These are phyloP conservation scores for Crithidia bombi DNA, from an alignment of 208 protist genomes.

Conservation along the genomic window DNA sequence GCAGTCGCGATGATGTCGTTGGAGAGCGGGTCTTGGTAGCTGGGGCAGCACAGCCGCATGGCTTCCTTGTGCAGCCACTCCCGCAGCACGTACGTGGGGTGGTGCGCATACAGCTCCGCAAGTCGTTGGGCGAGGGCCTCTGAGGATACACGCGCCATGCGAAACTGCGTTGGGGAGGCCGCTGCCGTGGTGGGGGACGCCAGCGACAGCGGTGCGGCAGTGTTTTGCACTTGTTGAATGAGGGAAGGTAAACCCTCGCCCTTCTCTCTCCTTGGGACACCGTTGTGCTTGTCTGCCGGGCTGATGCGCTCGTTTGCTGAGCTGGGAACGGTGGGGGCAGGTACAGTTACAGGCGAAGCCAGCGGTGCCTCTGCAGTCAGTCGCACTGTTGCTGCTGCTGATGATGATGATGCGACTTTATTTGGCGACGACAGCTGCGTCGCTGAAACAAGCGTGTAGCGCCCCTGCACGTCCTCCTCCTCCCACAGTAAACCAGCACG, in stretches of 20 bases:
- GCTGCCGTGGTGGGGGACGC: background rate
- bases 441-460: background rate
- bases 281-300: background rate
- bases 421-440: background rate
- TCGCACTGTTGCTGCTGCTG: background rate
- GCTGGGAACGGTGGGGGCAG: background rate
- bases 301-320: background rate
- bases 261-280: background rate
- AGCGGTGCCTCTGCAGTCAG: background rate
- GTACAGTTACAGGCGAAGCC: background rate
- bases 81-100: slow-evolving; percentile 28
- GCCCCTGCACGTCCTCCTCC: slow-evolving; percentile 3
- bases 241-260: background rate
- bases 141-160: background rate
- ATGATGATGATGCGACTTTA: background rate
- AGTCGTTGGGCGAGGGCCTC: slow-evolving; percentile 20
- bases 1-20: slow-evolving; percentile 41
- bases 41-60: slow-evolving; percentile 18
- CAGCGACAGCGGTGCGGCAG: background rate
- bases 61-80: slow-evolving; percentile 33
- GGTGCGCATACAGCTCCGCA: slow-evolving; percentile 16
- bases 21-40: slow-evolving; percentile 42
- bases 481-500: slow-evolving; percentile 6
- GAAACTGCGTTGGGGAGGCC: background rate
- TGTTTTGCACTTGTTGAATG: background rate